Evolutionary conservation across 108 stramenopile genomes (phyloP), one percentile per base, ranked within the genome.

Genomic region (Pseudonitzschia multiseries): DNA sequence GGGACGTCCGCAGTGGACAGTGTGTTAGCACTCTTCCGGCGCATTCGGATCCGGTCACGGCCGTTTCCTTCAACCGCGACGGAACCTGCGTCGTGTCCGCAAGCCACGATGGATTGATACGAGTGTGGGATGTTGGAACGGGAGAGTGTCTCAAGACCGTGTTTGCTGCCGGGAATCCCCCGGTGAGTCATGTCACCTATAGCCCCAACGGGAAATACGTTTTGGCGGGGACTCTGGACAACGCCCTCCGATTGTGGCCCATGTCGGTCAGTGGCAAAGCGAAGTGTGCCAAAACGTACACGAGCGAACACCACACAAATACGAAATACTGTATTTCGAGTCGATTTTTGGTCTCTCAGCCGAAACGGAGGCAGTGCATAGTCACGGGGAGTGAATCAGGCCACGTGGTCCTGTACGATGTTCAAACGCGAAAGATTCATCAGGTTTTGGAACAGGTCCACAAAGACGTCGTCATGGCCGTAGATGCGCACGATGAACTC

Each of bases 71-170:
- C 69, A 92, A 92, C 70, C 77, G 91, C 0, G 96, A 97, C 72
- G 93, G 94, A 36, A 95, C 93, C 13, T 89, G 90, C 52, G 82
- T 97, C 8, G 89, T 88, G 0, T 87, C 83, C 18, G 92, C 91
- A 12, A 83, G 80, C 50, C 92, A 96, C 63, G 98, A 99, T 84
- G 97, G 98, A 14, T 83, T 99, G 70, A 81, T 94, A 28, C 81
- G 98, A 24, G 80, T 99, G 15, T 99, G 98, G 98, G 97, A 99
- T 79, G 89, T 90, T 2, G 87, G 86, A n/a, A 97, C 92, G 15
- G 97, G 96, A 9, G 92, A 96, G 62, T 99, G 98, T 72, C 79
- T 97, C 43, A 96, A 95, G 77, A 99, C 98, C 20, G 85, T 99
- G 22, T 95, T 92, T 77, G 96, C 96, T 1, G 93, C 92, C 10